Percentiles rank a stretch among this genome's conserved stretches.
These are phyloP conservation scores for Phalaenopsis equestris DNA, from an alignment of 106 monocot genomes.

Conservation along the genomic window DNA sequence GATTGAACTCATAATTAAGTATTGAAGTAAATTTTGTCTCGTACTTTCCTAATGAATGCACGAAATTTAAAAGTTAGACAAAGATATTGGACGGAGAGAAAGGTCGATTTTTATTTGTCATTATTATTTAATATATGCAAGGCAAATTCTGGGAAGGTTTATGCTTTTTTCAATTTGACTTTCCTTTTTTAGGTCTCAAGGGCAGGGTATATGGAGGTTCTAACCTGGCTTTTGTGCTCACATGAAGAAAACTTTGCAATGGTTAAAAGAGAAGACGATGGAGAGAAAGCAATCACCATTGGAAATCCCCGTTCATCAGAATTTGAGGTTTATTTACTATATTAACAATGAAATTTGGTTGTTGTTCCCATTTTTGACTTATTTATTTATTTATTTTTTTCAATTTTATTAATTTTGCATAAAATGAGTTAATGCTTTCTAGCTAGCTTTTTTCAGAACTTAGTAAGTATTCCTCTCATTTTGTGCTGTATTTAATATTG, in stretches of 20 bases:
- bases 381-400: background rate
- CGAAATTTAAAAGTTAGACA: background rate
- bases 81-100: background rate
- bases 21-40: background rate
- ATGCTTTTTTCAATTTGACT: background rate
- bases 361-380: background rate
- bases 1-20: background rate
- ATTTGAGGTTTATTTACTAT: constrained; percentile 53
- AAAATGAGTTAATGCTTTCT: background rate
- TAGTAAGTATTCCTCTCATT: background rate
- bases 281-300: constrained; percentile 68
- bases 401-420: background rate
- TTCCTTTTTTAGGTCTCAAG: constrained; percentile 50
- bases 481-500: background rate
- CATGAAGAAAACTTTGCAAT: constrained; percentile 84
- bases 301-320: constrained; percentile 86
- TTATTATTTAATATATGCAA: background rate
- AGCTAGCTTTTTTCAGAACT: background rate
- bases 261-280: constrained; percentile 63
- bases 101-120: background rate
- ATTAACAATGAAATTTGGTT: background rate
- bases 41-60: background rate
- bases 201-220: constrained; percentile 93
- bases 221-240: constrained; percentile 88
- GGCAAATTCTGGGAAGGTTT: background rate